Percentiles rank a stretch among this genome's conserved stretches.
These are phyloP conservation scores for Solanum hybrid DNA, from an alignment of 305 asterid species.

Conservation along the genomic window DNA sequence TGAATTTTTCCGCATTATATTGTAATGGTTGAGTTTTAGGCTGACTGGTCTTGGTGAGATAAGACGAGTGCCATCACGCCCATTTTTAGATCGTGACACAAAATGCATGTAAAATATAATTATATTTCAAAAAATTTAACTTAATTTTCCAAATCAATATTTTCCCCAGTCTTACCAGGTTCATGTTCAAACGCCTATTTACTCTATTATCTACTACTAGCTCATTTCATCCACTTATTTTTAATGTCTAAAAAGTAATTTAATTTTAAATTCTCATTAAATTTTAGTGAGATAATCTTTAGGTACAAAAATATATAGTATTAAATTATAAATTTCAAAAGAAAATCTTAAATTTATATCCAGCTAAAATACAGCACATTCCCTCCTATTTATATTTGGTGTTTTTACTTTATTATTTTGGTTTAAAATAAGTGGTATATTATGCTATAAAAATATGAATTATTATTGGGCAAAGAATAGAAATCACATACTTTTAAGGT, in stretches of 20 bases:
- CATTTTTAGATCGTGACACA: not conserved
- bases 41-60: no score
- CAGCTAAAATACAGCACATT: not conserved
- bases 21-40: no score
- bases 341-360: not conserved
- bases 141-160: not conserved
- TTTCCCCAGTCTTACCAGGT: not conserved
- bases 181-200: not conserved
- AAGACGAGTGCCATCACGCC: no score
- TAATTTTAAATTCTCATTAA: not conserved
- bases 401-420: not conserved
- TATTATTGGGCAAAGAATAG: no score
- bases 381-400: not conserved
- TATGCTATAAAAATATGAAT: not conserved
- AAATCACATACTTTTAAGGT: no score
- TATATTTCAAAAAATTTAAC: not conserved
- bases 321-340: no score
- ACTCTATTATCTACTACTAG: not conserved
- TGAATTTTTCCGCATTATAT: no score
- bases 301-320: not conserved
- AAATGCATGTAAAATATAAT: not conserved
- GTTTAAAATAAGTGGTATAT: not conserved
- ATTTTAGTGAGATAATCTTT: not conserved
- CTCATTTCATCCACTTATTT: not conserved
- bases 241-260: not conserved